Evolutionary conservation across 2,329 filamentous ascomycete genomes (phyloP).

Genomic region (Pseudogymnoascus sp.): DNA sequence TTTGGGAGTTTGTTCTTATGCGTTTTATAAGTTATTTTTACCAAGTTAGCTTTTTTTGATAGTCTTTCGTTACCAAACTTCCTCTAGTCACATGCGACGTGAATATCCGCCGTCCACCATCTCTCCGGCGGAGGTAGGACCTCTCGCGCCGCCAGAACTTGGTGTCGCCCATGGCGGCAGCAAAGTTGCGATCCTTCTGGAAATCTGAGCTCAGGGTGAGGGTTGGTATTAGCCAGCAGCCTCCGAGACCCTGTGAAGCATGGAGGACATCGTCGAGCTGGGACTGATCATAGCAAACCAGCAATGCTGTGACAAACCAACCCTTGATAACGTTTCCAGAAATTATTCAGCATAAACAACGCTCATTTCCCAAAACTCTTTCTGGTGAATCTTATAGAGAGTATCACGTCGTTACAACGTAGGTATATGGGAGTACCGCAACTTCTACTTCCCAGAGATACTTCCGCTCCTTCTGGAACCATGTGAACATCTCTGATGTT

Average conservation of each 20-base stretch:
- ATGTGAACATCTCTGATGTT: background rate
- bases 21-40: background rate
- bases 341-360: background rate
- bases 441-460: background rate
- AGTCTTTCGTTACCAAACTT: background rate
- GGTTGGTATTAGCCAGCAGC: background rate
- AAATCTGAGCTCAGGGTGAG: background rate
- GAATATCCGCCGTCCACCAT: slow-evolving; percentile 15
- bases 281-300: too few species aligned
- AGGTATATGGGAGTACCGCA: background rate
- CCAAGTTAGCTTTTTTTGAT: background rate
- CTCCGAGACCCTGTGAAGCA: too few species aligned
- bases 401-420: background rate
- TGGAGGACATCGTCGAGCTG: too few species aligned
- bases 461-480: background rate
- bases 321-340: background rate
- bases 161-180: slow-evolving; percentile 13
- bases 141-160: slow-evolving; percentile 15
- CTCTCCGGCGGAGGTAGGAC: slow-evolving; percentile 12
- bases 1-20: background rate
- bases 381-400: background rate
- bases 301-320: background rate
- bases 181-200: background rate
- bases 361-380: background rate
- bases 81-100: slow-evolving; percentile 1